Percentiles rank a stretch among this genome's conserved stretches.
These are phyloP conservation scores for Zymoseptoria crescenta DNA, from an alignment of 2,329 filamentous ascomycete genomes.

Conservation along the genomic window DNA sequence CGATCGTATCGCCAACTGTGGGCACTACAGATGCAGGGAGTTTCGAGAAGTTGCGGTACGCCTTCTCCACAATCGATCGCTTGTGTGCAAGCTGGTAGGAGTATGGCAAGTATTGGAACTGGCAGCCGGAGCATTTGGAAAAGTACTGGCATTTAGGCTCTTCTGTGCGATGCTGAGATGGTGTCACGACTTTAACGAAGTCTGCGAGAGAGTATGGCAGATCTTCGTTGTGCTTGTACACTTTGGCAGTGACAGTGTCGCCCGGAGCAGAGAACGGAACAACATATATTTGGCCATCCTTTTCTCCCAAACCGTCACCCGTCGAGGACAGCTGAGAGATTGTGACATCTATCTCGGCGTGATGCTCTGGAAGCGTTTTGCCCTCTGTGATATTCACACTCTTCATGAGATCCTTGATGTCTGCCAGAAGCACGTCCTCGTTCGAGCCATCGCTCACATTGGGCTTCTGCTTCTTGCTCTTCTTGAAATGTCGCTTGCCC, in stretches of 20 bases:
- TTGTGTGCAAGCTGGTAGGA: constrained; percentile 78
- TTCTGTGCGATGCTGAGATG: constrained; percentile 70
- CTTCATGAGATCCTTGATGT: constrained; percentile 38
- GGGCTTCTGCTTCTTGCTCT: constrained; percentile 37
- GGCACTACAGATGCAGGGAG: constrained; percentile 70
- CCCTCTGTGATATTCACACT: constrained; percentile 18
- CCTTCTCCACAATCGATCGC: constrained; percentile 77
- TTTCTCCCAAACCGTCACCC: constrained; percentile 77
- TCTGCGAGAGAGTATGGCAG: constrained; percentile 70
- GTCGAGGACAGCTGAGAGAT: constrained; percentile 79
- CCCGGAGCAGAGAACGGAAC: constrained; percentile 85
- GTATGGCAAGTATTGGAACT: constrained; percentile 96
- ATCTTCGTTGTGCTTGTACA: constrained; percentile 60
- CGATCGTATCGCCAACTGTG: constrained; percentile 71
- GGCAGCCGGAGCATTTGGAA: constrained; percentile 77
- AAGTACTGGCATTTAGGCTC: constrained; percentile 79
- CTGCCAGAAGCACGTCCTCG: constrained; percentile 42
- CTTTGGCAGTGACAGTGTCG: constrained; percentile 69
- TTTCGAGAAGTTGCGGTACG: constrained; percentile 83
- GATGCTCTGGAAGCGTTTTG: constrained; percentile 47
- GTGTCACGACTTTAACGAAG: constrained; percentile 66
- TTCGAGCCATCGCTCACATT: constrained; percentile 39
- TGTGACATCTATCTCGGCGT: constrained; percentile 73
- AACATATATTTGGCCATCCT: constrained; percentile 66
- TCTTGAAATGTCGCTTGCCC: constrained; percentile 33